Conservation (phyloP, 176 grass and related monocot genomes). For the Olyra latifolia region DNA sequence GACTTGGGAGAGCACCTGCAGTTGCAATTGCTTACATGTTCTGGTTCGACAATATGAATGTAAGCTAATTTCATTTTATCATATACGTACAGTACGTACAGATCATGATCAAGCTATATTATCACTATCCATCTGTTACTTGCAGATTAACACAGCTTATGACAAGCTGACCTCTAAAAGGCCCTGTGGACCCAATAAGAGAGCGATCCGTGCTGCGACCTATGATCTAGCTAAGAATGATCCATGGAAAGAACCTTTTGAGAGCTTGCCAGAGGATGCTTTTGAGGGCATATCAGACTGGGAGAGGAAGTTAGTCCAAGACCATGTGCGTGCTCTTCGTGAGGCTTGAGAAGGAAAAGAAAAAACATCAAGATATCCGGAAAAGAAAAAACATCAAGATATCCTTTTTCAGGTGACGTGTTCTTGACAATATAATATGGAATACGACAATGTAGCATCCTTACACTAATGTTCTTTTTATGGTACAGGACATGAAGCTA, state of each 20-base stretch:
- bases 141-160: constrained; percentile 73
- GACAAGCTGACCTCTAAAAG: constrained; percentile 62
- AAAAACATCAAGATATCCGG: no score
- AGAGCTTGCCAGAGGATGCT: constrained; percentile 70
- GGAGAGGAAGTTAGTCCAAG: constrained; percentile 74
- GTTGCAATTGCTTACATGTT: constrained; percentile 89
- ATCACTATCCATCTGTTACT: constrained; percentile 1
- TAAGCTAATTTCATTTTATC: constrained; percentile 34
- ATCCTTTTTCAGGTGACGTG: background rate
- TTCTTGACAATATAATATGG: background rate
- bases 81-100: background rate
- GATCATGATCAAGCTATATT: background rate
- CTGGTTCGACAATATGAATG: constrained; percentile 85
- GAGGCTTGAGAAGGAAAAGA: constrained; percentile 35
- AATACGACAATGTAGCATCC: background rate
- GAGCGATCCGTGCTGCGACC: constrained; percentile 67
- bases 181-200: constrained; percentile 74
- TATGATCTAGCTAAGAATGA: constrained; percentile 86
- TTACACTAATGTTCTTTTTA: background rate
- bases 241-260: constrained; percentile 75
- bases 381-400: background rate
- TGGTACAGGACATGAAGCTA: background rate
- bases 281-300: constrained; percentile 58
- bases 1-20: constrained; percentile 76
- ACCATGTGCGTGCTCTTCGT: constrained; percentile 48